Percentiles rank a stretch among this genome's conserved stretches.
Evolutionary conservation across 345 rosid genomes (phyloP).

Genomic region (Salix caprea): DNA sequence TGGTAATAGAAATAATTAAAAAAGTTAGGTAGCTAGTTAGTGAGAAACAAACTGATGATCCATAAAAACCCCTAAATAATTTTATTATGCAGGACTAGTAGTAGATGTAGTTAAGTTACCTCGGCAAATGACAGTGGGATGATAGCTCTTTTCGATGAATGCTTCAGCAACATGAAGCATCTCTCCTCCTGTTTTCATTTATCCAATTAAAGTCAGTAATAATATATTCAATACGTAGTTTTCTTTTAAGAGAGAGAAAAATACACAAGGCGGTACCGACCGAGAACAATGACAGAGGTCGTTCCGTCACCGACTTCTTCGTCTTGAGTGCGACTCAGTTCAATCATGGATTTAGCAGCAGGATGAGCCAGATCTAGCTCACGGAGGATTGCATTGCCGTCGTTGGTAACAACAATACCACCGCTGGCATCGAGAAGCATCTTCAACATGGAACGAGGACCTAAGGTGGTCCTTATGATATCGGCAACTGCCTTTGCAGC

Average conservation of each 20-base stretch:
- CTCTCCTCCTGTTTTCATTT: slow-evolving; percentile 66
- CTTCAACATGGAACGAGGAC: slow-evolving; percentile 94
- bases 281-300: slow-evolving; percentile 90
- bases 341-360: slow-evolving; percentile 99
- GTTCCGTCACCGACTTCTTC: slow-evolving; percentile 99
- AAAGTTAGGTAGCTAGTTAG: not conserved
- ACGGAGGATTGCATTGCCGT: slow-evolving; percentile 92
- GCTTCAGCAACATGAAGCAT: slow-evolving; percentile 98
- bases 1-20: not conserved
- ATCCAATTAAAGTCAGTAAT: slow-evolving; percentile 1
- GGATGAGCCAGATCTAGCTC: slow-evolving; percentile 90
- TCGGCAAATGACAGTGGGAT: slow-evolving; percentile 90
- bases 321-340: slow-evolving; percentile 90
- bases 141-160: slow-evolving; percentile 78
- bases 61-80: not conserved
- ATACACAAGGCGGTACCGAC: slow-evolving; percentile 48
- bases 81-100: not conserved
- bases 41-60: not conserved
- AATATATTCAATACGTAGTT: not conserved
- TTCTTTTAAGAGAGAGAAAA: not conserved
- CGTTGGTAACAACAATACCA: slow-evolving; percentile 95
- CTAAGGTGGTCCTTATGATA: slow-evolving; percentile 88
- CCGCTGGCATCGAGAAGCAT: slow-evolving; percentile 91
- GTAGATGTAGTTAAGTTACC: slow-evolving; percentile 38
- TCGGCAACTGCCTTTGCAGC: slow-evolving; percentile 96